Evolutionary conservation across 2,329 filamentous ascomycete genomes (phyloP).

Genomic region (Beauveria australis): DNA sequence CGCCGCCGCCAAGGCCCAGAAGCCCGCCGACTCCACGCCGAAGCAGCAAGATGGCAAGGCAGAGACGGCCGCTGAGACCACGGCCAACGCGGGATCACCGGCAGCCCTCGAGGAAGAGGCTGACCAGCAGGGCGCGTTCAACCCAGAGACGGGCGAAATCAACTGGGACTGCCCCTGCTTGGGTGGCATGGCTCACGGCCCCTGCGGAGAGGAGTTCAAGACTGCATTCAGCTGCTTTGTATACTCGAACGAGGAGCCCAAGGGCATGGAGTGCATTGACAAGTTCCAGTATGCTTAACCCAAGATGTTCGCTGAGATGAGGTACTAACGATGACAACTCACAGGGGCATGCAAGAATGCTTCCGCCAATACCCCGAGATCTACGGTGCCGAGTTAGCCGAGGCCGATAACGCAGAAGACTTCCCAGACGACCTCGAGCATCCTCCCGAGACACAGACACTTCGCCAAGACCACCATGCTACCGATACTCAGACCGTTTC

Average conservation of each 20-base stretch:
- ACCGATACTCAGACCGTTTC: background rate
- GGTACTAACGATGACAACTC: slow-evolving; percentile 19
- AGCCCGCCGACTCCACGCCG: slow-evolving; percentile 21
- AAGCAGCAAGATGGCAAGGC: slow-evolving; percentile 18
- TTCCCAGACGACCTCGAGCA: slow-evolving; percentile 15
- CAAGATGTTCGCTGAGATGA: background rate
- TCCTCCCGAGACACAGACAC: background rate
- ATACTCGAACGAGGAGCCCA: slow-evolving; percentile 87
- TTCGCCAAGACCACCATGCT: background rate
- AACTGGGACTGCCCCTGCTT: slow-evolving; percentile 99
- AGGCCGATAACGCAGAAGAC: slow-evolving; percentile 50
- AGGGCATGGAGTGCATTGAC: slow-evolving; percentile 95
- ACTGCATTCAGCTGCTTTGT: slow-evolving; percentile 97
- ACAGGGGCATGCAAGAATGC: slow-evolving; percentile 92
- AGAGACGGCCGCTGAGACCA: slow-evolving; percentile 14
- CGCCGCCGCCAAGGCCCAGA: slow-evolving; percentile 15
- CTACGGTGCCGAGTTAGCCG: slow-evolving; percentile 80
- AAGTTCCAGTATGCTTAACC: slow-evolving; percentile 74
- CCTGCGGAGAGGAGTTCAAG: slow-evolving; percentile 93
- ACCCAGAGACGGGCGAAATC: slow-evolving; percentile 97
- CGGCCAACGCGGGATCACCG: slow-evolving; percentile 28
- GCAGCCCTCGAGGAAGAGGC: slow-evolving; percentile 69
- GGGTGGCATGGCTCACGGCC: slow-evolving; percentile 92
- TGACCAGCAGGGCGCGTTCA: slow-evolving; percentile 83
- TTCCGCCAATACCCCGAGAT: slow-evolving; percentile 89